Evolutionary conservation across 148 eudicot genomes (phyloP).

Genomic region (Salicornia ramosissima): DNA sequence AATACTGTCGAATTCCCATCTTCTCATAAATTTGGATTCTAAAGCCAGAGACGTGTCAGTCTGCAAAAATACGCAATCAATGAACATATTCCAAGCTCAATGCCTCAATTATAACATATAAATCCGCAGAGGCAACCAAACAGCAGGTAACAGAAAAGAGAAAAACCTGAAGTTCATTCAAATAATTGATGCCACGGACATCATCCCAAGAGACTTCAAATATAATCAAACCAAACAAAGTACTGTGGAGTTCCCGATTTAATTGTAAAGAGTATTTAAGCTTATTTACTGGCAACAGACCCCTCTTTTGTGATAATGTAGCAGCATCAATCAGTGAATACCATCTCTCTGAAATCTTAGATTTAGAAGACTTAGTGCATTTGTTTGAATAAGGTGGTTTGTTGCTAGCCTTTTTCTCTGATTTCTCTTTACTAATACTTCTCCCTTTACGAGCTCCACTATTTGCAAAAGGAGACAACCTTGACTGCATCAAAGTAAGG

Average conservation of each 20-base stretch:
- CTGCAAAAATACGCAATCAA: conserved; percentile 39
- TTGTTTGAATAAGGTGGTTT: conserved; percentile 30
- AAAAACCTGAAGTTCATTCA: conserved; percentile 87
- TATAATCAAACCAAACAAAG: conserved; percentile 85
- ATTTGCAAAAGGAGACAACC: conserved; percentile 95
- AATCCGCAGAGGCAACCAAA: conserved; percentile 3
- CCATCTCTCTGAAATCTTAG: conserved; percentile 57
- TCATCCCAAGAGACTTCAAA: conserved; percentile 87
- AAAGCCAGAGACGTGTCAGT: conserved; percentile 87
- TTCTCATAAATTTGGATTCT: conserved; percentile 79
- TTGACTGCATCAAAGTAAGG: conserved; percentile 55
- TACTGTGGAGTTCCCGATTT: conserved; percentile 68
- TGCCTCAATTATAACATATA: too few relatives aligned
- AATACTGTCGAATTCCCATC: conserved; percentile 96
- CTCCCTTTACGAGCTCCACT: conserved; percentile 56
- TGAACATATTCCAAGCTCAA: conserved; percentile 11
- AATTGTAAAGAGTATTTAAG: conserved; percentile 65
- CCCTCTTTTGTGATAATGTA: conserved; percentile 63
- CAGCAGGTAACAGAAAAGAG: conserved; percentile 4
- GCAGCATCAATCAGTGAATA: conserved; percentile 70
- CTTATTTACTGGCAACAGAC: conserved; percentile 76
- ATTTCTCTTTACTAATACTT: conserved; percentile 38
- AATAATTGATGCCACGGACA: conserved; percentile 88
- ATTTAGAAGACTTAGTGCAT: conserved; percentile 24
- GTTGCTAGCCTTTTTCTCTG: conserved; percentile 33